phyloP scores from a whole-genome alignment of 2,329 filamentous ascomycete species.

The Penicillium corylophilum region DNA sequence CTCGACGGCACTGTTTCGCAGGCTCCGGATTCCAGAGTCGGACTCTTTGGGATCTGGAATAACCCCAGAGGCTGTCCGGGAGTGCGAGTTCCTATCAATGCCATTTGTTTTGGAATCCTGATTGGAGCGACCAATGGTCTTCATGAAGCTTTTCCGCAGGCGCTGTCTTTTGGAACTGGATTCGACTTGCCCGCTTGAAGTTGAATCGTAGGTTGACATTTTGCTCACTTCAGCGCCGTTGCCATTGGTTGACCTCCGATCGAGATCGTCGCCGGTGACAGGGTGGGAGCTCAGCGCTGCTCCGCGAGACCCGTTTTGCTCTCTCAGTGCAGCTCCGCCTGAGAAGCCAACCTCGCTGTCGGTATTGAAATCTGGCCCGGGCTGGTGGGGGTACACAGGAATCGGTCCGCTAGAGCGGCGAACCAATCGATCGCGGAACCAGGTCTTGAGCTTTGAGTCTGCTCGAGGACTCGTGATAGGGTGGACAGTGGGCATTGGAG shows the following conservation, averaged over 20 bases:
- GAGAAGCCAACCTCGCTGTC: constrained; percentile 19
- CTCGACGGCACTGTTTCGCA: constrained; percentile 30
- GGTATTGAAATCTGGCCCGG: constrained; percentile 19
- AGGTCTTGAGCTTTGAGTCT: constrained; percentile 36
- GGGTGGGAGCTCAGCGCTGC: constrained; percentile 36
- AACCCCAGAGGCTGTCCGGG: constrained; percentile 8
- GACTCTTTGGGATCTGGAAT: constrained; percentile 11
- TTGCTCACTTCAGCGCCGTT: constrained; percentile 16
- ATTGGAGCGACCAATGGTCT: constrained; percentile 23
- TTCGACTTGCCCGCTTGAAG: background rate
- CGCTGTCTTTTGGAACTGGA: constrained; percentile 18
- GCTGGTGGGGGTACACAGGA: constrained; percentile 24
- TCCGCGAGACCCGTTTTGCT: constrained; percentile 17
- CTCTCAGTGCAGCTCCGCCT: constrained; percentile 23
- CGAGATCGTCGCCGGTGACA: constrained; percentile 23
- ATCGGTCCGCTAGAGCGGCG: constrained; percentile 29
- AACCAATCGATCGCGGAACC: constrained; percentile 33
- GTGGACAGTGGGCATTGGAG: constrained; percentile 12
- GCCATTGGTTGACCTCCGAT: constrained; percentile 15
- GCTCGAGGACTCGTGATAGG: constrained; percentile 25
- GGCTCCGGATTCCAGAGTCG: constrained; percentile 22
- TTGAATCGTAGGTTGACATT: constrained; percentile 14
- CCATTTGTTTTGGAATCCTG: constrained; percentile 23
- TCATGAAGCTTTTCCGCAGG: constrained; percentile 29
- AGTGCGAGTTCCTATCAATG: constrained; percentile 9